A percentile compares a stretch with the other conserved stretches of the same genome.
Evolutionary conservation across 306 rosid species (phyloP).

Genomic region (Notholithocarpus densiflorus): DNA sequence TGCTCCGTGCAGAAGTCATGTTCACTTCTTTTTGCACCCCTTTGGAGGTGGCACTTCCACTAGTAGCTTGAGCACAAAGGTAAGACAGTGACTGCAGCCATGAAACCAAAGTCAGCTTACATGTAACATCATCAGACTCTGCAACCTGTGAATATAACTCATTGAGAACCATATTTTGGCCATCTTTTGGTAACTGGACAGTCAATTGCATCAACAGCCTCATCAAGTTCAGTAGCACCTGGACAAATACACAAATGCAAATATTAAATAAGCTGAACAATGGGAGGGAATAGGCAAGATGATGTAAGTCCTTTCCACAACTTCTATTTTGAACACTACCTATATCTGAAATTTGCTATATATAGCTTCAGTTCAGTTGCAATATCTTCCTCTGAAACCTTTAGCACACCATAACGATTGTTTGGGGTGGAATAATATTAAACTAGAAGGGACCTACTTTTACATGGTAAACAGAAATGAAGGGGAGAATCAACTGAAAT

Average conservation of each 20-base stretch:
- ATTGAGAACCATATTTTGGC: slow-evolving; percentile 61
- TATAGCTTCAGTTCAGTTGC: not conserved
- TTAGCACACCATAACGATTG: slow-evolving; percentile 2
- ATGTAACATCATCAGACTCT: slow-evolving; percentile 81
- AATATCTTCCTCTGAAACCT: slow-evolving; percentile 5
- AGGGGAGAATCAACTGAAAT: not conserved
- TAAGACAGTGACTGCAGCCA: slow-evolving; percentile 93
- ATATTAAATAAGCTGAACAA: slow-evolving; percentile 6
- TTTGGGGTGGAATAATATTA: not conserved
- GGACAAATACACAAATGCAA: slow-evolving; percentile 9
- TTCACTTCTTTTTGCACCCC: slow-evolving; percentile 27
- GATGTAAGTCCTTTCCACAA: not conserved
- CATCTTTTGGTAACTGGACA: slow-evolving; percentile 59
- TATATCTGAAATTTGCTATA: not conserved
- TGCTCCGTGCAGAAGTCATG: slow-evolving; percentile 12
- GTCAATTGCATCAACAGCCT: slow-evolving; percentile 66
- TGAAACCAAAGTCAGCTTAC: slow-evolving; percentile 77
- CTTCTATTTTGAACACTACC: slow-evolving; percentile 7
- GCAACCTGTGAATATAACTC: slow-evolving; percentile 85
- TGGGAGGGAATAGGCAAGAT: not conserved
- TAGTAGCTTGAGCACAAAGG: slow-evolving; percentile 52
- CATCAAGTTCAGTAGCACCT: slow-evolving; percentile 89
- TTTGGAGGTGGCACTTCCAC: slow-evolving; percentile 30
- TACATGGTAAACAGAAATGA: not conserved
- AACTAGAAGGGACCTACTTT: not conserved